Evolutionary conservation across 2,329 filamentous ascomycete genomes (phyloP).

Genomic region (Simplicillium aogashimaense): DNA sequence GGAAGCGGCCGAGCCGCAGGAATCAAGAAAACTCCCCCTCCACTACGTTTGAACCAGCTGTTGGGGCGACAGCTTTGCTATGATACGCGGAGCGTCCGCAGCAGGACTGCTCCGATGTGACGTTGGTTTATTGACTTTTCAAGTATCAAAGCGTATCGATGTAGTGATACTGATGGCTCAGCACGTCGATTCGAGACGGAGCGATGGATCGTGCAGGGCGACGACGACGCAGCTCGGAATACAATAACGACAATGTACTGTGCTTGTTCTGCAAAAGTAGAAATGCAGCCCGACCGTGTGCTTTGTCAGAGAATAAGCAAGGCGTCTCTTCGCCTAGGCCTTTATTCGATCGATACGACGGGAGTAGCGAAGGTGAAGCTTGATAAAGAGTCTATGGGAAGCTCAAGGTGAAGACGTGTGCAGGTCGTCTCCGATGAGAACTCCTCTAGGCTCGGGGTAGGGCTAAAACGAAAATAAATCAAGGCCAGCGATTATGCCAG

Average conservation of each 20-base stretch:
- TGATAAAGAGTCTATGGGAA: no score
- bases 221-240: no score
- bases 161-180: constrained; percentile 1
- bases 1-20: constrained; percentile 49
- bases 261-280: no score
- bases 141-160: constrained; percentile 1
- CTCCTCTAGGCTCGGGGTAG: constrained; percentile 8
- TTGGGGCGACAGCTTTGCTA: constrained; percentile 29
- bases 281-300: no score
- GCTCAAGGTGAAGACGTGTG: constrained; percentile 22
- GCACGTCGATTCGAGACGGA: neutral
- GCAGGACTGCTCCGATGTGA: constrained; percentile 18
- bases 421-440: constrained; percentile 29
- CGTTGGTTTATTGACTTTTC: neutral
- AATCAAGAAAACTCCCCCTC: constrained; percentile 43
- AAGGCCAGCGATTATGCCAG: no score
- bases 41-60: constrained; percentile 35
- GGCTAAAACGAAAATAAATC: no score
- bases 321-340: no score
- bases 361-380: no score
- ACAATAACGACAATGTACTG: no score
- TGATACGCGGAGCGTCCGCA: constrained; percentile 20
- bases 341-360: no score
- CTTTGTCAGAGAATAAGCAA: no score
- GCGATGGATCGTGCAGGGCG: no score